Base-by-base conservation (phyloP, 495 filamentous ascomycete genomes). In the Rusavskia elegans region DNA sequence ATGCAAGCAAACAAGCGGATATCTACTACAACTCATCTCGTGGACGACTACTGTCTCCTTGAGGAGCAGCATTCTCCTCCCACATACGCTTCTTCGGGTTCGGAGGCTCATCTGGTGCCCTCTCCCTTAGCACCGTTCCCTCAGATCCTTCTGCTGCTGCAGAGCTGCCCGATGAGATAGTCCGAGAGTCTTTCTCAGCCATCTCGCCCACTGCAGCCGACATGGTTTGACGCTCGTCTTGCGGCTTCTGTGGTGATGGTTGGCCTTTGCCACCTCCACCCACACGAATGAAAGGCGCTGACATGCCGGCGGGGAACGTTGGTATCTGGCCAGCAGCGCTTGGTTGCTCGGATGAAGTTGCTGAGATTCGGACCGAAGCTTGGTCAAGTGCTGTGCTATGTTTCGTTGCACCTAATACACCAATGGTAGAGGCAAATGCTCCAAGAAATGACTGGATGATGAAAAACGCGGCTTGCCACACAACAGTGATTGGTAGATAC, bases 11-110 rank as follows among this genome's bases (percentile, higher is more conserved):
- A 52, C 25, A 23, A 30, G n/a, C 9, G 23, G 3, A 30, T 23
- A 9, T 44, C 53, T 37, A 60, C 38, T 35, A 35, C 7, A 57
- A 35, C 35, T 57, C 58, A 48, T 60, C 50, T 38, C 57, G 39
- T 27, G 29, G 38, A 10, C 45, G 14, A 1, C 25, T 27, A 27
- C 36, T 44, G 30, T 30, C 49, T 44, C 48, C 21, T 5, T 40
- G 32, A 13, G 8, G 13, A 21, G 57, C 44, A 42, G 32, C 21
- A 4, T 49, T 50, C 40, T 76, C 77, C 63, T 92, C 85, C 73
- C 81, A 88, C 79, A 90, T 84, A 63, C 86, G 71, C 68, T 94
- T 95, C 71, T 84, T 90, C 16, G 83, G 73, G 67, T 89, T 89
- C 27, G 71, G 68, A 48, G 74, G 70, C 21, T 63, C 57, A 51